Evolutionary conservation across 2,329 filamentous ascomycete species (phyloP).

Genomic region (Scedosporium boydii): DNA sequence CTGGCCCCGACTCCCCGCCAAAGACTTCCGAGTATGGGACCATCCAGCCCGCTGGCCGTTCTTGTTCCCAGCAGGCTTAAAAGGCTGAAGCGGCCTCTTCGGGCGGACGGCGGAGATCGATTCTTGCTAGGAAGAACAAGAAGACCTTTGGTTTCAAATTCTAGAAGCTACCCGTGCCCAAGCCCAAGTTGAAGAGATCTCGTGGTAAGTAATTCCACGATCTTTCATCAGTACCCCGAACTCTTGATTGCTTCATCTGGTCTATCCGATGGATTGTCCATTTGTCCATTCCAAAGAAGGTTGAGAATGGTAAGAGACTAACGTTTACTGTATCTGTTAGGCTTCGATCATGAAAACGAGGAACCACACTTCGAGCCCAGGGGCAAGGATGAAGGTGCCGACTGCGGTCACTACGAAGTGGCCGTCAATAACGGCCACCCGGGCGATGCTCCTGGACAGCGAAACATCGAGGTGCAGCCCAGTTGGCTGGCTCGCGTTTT

Average conservation of each 20-base stretch:
- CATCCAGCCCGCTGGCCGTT: not conserved
- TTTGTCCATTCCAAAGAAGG: no score
- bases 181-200: constrained; percentile 33
- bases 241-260: no score
- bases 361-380: not conserved
- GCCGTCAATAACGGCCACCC: not conserved
- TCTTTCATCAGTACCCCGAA: not conserved
- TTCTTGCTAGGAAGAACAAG: constrained; percentile 22
- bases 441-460: constrained; percentile 17
- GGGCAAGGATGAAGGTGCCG: not conserved
- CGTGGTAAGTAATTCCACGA: constrained; percentile 22
- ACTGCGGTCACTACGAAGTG: not conserved
- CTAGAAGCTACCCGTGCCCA: constrained; percentile 42
- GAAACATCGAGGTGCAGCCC: constrained; percentile 58
- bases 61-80: not conserved
- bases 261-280: no score
- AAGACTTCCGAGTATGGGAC: no score
- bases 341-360: not conserved
- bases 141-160: constrained; percentile 47
- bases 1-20: no score
- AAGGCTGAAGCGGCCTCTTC: not conserved
- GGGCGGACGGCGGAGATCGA: not conserved
- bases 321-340: not conserved
- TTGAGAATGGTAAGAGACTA: not conserved
- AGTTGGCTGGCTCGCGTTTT: constrained; percentile 88